Base-by-base conservation (phyloP, 805 yeast genomes). In the Zygotorulaspora danielsina region DNA sequence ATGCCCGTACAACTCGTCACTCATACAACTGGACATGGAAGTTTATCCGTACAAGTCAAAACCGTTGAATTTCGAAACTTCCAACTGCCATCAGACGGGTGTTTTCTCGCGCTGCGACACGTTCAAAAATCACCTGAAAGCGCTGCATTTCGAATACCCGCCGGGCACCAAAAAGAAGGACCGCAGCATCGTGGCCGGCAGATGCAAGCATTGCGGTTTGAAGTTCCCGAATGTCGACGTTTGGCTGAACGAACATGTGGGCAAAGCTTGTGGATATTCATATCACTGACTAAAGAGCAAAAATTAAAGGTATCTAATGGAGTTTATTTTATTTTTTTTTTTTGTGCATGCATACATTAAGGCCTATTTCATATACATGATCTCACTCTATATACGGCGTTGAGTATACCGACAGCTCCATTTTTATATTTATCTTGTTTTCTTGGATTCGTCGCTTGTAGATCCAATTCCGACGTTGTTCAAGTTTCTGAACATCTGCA, bases 101-200 rank as follows among this genome's bases (percentile, higher is more conserved):
- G 79, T 84, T 20, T 88, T 88, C 54, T 79, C 88, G 9, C 72
- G 97, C 36, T 84, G 96, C 59, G 97, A 88, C 58, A 88, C 97
- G 4, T 88, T 78, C 65, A 88, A 88, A 57, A 88, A 88, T 63
- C 97, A 88, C 63, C 69, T 88, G 45, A 85, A 84, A 59, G 94
- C 96, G 2, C 72, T 88, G 45, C 97, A 88, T 57, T 88, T 88
- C 60, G 82, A 77, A 48, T 88, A 88, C 61, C 96, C 96, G 4
- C 73, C 74, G 27, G 95, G 95, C 5, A 87, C 95, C 3, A 77
- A 80, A 56, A 86, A 87, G 63, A 79, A 76, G 45, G 83, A 85
- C 52, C 73, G 97, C 46, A 61, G 64, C 15, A 72, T 75, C 36
- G 84, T 80, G 29, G 61, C 71, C 15, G 97, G 97, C 6, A 69